Percentiles rank a stretch among this genome's conserved stretches.
These are phyloP conservation scores for Trametes maxima DNA, from an alignment of 768 basidiomycete genomes.

Conservation along the genomic window DNA sequence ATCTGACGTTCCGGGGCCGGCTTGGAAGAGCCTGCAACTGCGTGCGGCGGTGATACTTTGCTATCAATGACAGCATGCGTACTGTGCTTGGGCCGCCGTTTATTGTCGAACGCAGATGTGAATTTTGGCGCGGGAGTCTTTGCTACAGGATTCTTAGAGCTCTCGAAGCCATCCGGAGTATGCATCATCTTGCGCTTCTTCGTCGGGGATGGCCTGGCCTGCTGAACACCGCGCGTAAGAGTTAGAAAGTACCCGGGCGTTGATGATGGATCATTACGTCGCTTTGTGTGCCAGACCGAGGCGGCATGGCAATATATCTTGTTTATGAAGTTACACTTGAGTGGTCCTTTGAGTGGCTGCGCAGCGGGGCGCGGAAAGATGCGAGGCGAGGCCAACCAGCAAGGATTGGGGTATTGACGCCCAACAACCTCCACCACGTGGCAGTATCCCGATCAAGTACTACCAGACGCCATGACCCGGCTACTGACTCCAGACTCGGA, in stretches of 20 bases:
- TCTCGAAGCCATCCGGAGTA: constrained; percentile 16
- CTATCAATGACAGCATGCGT: not conserved
- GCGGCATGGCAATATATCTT: not conserved
- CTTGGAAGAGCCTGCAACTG: constrained; percentile 3
- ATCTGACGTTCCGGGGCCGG: not conserved
- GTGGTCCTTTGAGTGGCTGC: too few relatives aligned
- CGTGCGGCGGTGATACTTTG: not conserved
- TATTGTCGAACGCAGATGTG: constrained; percentile 19
- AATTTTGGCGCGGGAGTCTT: constrained; percentile 14
- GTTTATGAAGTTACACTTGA: too few relatives aligned
- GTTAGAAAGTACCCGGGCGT: not conserved
- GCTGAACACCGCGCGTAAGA: too few relatives aligned
- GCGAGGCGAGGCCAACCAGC: too few relatives aligned
- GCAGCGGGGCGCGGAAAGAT: too few relatives aligned
- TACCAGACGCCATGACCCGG: not conserved
- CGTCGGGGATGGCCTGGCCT: not conserved
- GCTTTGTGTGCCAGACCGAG: too few relatives aligned
- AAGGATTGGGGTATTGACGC: too few relatives aligned
- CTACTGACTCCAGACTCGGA: too few relatives aligned
- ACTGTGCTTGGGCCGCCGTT: constrained; percentile 4
- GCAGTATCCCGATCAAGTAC: constrained; percentile 12
- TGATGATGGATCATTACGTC: not conserved
- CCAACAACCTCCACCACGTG: constrained; percentile 4
- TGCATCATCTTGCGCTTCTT: constrained; percentile 21
- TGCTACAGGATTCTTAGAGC: not conserved